Conservation (phyloP, 345 rosid species). For the Acer saccharum region DNA sequence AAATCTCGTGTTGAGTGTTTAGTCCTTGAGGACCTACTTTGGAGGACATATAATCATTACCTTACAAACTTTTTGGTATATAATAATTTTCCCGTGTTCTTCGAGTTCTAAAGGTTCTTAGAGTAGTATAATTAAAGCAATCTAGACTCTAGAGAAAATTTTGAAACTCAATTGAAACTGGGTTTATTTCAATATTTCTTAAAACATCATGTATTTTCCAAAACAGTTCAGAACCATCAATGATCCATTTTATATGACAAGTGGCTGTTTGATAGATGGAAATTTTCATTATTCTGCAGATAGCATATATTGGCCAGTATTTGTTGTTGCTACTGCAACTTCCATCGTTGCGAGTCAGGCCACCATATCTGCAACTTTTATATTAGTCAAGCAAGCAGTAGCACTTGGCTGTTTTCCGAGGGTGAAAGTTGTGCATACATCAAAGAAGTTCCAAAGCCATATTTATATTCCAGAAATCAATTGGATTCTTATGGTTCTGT, state of each 20-base stretch:
- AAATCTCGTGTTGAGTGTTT: no score
- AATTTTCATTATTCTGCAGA: conserved; percentile 24
- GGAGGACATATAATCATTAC: no score
- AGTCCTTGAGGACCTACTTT: no score
- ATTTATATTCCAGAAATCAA: conserved; percentile 36
- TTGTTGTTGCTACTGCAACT: conserved; percentile 33
- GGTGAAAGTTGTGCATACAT: conserved; percentile 38
- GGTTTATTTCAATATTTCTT: neutral
- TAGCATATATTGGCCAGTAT: conserved; percentile 34
- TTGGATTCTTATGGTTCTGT: conserved; percentile 39
- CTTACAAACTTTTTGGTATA: no score
- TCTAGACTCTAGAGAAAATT: neutral
- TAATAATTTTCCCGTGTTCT: no score
- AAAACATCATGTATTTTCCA: neutral
- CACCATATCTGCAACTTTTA: conserved; percentile 34
- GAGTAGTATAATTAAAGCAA: no score
- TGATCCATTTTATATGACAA: neutral
- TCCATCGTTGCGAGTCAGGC: conserved; percentile 39
- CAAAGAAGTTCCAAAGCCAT: conserved; percentile 23
- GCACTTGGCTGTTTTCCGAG: conserved; percentile 42
- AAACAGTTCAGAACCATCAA: neutral
- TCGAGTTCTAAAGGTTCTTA: no score
- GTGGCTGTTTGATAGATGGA: neutral
- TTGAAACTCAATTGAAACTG: neutral
- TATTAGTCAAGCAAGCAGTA: conserved; percentile 35